Base-by-base conservation (phyloP, 305 asterid species). In the Solanum aculeatissimum region DNA sequence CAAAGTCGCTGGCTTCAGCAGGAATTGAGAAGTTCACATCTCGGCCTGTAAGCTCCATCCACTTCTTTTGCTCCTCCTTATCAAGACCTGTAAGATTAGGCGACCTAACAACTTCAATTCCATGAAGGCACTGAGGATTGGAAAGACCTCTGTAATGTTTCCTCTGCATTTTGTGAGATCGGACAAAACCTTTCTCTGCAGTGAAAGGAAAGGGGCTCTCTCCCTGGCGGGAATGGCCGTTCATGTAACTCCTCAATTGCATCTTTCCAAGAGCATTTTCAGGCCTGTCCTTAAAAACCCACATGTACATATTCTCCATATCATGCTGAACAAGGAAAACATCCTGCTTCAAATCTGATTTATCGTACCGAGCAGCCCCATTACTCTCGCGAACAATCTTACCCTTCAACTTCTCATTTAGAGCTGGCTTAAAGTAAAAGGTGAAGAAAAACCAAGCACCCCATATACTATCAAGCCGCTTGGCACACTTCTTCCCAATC, bases 261-360 rank as follows among this genome's bases (percentile, higher is more conserved):
- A 89, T 89, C 90, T 89, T 89, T 21, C 92, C 92, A 40, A 90
- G 87, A 1, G 91, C 92, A 84, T 90, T 90, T 32, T 90, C 92
- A 70, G 92, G 92, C 79, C 87, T 88, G 54, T 89, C 92, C 87
- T 89, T 89, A 43, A 89, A 89, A 49, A 88, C 91, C 92, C 92
- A 90, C 92, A 90, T 90, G 70, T 90, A 90, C 91, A 90, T 90
- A 25, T 88, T 90, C 86, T 90, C 92, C 91, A 90, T 88, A 66
- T 90, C 92, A 85, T 90, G 92, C 86, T 90, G 92, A 82, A 90
- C 91, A 55, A 90, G 71, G 83, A 90, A 90, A 58, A 89, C 89
- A 71, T 90, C 92, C 72, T 86, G 80, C 86, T 86, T 88, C 88
- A 89, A 78, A 62, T 89, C 92, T 0, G 88, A 85, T 81, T 90